Evolutionary conservation across 2,329 filamentous ascomycete genomes (phyloP), one percentile per base, ranked within the genome.

Genomic region (Alternaria ethzedia): DNA sequence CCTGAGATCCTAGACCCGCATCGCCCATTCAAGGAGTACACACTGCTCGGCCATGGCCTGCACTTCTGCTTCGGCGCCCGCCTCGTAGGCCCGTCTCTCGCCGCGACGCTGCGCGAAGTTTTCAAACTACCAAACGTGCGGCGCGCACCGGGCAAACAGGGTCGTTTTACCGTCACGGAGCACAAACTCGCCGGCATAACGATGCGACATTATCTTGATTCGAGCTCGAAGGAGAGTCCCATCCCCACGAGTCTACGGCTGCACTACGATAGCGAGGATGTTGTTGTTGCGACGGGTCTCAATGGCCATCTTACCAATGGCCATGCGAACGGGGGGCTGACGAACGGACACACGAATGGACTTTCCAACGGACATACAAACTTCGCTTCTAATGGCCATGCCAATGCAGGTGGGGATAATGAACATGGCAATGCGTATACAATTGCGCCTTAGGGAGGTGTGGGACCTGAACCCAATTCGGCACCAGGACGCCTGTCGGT

Each of bases 201-300:
- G 54, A 82, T 85, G 78, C 80, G 80, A 70, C 75, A 81, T 56
- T 86, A 86, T 66, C 72, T 86, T 46, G 84, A 86, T 77, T 77
- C 76, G 8, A 83, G 80, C 68, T 77, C 83, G 10, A 82, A 78
- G 61, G 84, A 86, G 72, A 80, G 75, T 13, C 82, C 83, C 0
- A 82, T 77, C 25, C 70, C 74, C 6, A 76, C 70, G 10, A 71
- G 68, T 28, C 54, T 78, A 49, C 70, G 66, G 3, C 54, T 75
- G 28, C 71, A 73, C 25, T 78, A 73, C 52, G 73, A 67, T 12
- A 28, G 49, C 8, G 65, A 72, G 54, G 69, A 74, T 52, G 70
- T 68, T 46, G 57, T 65, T 10, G 36, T 21, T 12, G 43, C 50
- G 11, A 32, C 23, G n/a, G 43, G 26, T 20, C 9, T 49, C 10